phyloP scores from a whole-genome alignment of 306 rosid genomes.

The peach (Prunus persica) region Prunus_persica_NCBIv2 NC_034009.1:2174001-2174500 shows the following conservation, averaged over 20 bases:
- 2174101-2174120: not conserved
- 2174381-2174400: not conserved
- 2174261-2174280: no score
- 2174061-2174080: not conserved
- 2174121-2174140: not conserved
- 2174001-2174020: not conserved
- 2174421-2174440: conserved; percentile 68
- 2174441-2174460: conserved; percentile 94
- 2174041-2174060: not conserved
- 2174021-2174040: not conserved
- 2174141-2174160: not conserved
- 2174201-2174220: not conserved
- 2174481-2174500: conserved; percentile 62
- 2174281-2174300: not conserved
- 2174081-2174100: not conserved
- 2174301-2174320: not conserved
- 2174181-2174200: no score
- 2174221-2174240: not conserved
- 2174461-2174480: conserved; percentile 88
- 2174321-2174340: not conserved
- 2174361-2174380: not conserved
- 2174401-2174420: not conserved
- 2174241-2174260: no score
- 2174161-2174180: not conserved
- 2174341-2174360: not conserved